Conservation (phyloP, 352 stramenopile genomes). For the Pythium diclinum region DNA sequence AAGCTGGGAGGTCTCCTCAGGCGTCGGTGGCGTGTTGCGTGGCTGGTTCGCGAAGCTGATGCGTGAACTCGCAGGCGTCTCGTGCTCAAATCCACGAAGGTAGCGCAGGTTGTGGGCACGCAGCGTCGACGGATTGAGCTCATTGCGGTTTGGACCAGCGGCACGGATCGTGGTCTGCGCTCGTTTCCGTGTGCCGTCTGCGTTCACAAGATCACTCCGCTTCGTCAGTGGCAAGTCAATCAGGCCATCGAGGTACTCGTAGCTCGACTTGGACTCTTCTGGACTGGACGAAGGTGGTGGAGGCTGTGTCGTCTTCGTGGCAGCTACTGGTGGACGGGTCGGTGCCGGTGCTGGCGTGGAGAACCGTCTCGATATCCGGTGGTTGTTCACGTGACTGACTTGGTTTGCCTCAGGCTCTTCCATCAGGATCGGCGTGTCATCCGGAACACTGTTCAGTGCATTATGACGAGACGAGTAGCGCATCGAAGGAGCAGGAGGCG, state of each 20-base stretch:
- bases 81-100: conserved; percentile 9
- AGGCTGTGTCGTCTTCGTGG: not conserved
- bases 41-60: conserved; percentile 12
- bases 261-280: conserved; percentile 14
- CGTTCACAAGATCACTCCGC: not conserved
- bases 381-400: conserved; percentile 21
- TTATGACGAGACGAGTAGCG: conserved; percentile 13
- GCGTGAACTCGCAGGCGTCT: conserved; percentile 3
- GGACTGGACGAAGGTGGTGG: not conserved
- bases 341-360: conserved; percentile 10
- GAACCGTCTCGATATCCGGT: conserved; percentile 1
- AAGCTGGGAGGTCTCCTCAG: not conserved
- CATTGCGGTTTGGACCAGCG: not conserved
- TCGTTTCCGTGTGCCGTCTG: conserved; percentile 11
- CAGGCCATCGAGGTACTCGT: conserved; percentile 23
- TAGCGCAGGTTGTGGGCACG: conserved; percentile 21
- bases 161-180: conserved; percentile 19
- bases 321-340: not conserved
- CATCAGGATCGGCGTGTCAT: conserved; percentile 20
- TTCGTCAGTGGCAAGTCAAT: conserved; percentile 12
- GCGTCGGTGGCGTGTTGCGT: conserved; percentile 3
- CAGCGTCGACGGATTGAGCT: conserved; percentile 21
- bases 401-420: conserved; percentile 25
- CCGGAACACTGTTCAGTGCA: conserved; percentile 9
- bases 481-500: not conserved